Base-by-base conservation (phyloP, 495 filamentous ascomycete species). In the Penicillium mononematosum region DNA sequence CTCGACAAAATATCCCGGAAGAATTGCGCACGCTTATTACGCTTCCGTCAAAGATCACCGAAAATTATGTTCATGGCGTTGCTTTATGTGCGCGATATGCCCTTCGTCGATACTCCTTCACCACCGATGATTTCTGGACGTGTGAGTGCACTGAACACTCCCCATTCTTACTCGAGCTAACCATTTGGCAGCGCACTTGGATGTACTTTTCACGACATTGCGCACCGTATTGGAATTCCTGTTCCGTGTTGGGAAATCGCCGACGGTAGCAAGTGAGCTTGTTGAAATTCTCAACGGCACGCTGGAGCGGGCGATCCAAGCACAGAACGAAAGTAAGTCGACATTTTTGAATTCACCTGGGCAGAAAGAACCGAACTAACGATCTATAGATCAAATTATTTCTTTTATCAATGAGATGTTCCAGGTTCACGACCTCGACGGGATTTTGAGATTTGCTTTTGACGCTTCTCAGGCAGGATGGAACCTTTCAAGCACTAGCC, bases 51-150 rank as follows among this genome's bases (percentile, higher is more conserved):
- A 68, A 64, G 0, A 62, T 66, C 3, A 75, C 77, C n/a, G 80
- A 84, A 56, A 88, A 89, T 56, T 70, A 66, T 25, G 50, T 89
- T 1, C 93, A 98, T 64, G 85, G 84, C n/a, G 69, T 71, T 39
- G 64, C 81, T 11, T 64, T 87, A 12, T 79, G 75, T 59, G 63
- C 79, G 8, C 79, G 76, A 48, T 81, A 82, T 55, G 60, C 82
- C 12, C 59, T 83, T 41, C 67, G 72, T 22, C 66, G 75, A 27
- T 69, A 73, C 50, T 68, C 68, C n/a, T 60, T 64, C 11, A 68
- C 66, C 1, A 67, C 70, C 0, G 49, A 70, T 45, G 62, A 60
- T 11, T 64, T 74, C 25, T 77, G 74, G 71, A 69, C n/a, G 0
- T 58, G 46, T 60, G 19, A 41, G 47, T 29, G n/a, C 31, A 19